Conservation (phyloP, 2,329 filamentous ascomycete species). For the Hypocreales sp. region DNA sequence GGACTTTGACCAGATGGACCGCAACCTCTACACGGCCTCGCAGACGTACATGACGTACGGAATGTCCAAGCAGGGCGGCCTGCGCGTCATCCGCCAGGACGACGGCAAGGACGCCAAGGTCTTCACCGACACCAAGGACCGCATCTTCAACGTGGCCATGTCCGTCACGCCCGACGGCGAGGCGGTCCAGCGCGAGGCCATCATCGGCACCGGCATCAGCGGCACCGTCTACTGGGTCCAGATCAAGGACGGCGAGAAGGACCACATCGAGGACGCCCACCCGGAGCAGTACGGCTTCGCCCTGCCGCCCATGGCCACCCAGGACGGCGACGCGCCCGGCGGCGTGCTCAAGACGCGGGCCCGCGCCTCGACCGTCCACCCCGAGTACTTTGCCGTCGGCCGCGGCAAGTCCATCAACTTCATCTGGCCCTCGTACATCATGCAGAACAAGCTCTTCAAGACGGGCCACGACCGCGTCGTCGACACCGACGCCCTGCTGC, state of each 20-base stretch:
- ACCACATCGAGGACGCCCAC: constrained; percentile 62
- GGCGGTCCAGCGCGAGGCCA: constrained; percentile 53
- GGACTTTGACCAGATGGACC: constrained; percentile 93
- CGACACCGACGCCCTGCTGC: constrained; percentile 75
- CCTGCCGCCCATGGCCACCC: constrained; percentile 70
- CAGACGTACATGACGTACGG: constrained; percentile 88
- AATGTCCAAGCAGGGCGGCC: constrained; percentile 81
- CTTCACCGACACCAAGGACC: constrained; percentile 81
- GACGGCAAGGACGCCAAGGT: constrained; percentile 85
- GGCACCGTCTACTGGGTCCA: constrained; percentile 94
- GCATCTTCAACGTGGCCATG: constrained; percentile 85
- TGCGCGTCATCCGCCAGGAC: constrained; percentile 87
- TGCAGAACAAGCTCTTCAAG: constrained; percentile 48
- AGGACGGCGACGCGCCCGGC: constrained; percentile 81
- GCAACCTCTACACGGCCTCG: constrained; percentile 79
- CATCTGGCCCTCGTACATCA: constrained; percentile 52
- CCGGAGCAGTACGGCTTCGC: constrained; percentile 78
- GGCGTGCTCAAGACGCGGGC: constrained; percentile 92
- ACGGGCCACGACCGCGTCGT: constrained; percentile 52
- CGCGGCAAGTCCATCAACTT: constrained; percentile 94
- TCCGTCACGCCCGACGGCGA: constrained; percentile 50
- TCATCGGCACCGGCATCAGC: constrained; percentile 86
- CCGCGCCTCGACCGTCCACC: constrained; percentile 74
- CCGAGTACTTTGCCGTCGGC: constrained; percentile 88
- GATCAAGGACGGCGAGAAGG: constrained; percentile 60